Evolutionary conservation across 257 asterid genomes (phyloP).

Genomic region (Plantago ovata): DNA sequence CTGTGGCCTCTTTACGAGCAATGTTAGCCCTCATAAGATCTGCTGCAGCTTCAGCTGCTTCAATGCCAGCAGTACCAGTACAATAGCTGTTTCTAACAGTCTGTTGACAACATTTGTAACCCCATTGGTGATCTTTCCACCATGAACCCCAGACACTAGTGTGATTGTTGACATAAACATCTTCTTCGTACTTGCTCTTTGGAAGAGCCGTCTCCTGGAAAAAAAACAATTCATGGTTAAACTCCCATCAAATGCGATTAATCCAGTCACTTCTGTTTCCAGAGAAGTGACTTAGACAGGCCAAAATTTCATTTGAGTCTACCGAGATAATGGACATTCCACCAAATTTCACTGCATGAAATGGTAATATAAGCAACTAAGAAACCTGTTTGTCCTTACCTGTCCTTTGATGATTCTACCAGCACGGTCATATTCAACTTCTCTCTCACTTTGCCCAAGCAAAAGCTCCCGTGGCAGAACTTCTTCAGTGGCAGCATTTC

Average conservation of each 20-base stretch:
- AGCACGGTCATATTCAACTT: slow-evolving; percentile 92
- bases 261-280: background rate
- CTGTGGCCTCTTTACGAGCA: slow-evolving; percentile 80
- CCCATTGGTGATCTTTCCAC: slow-evolving; percentile 99
- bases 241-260: background rate
- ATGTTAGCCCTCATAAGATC: slow-evolving; percentile 92
- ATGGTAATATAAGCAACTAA: background rate
- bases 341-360: no score
- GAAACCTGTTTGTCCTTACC: slow-evolving; percentile 39
- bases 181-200: slow-evolving; percentile 90
- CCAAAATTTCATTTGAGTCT: no score
- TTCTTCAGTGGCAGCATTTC: slow-evolving; percentile 65
- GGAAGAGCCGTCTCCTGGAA: slow-evolving; percentile 76
- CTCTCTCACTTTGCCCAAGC: slow-evolving; percentile 65
- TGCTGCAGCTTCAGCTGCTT: slow-evolving; percentile 88
- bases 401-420: slow-evolving; percentile 95
- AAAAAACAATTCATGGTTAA: slow-evolving; percentile 20
- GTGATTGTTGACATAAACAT: slow-evolving; percentile 68
- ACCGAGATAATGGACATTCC: no score
- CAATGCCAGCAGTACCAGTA: slow-evolving; percentile 91
- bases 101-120: slow-evolving; percentile 89
- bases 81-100: slow-evolving; percentile 85
- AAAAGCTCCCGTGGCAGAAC: slow-evolving; percentile 53
- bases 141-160: slow-evolving; percentile 92
- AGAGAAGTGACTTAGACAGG: no score